Base-by-base conservation (phyloP, 768 basidiomycete genomes). In the Panus rudis region DNA sequence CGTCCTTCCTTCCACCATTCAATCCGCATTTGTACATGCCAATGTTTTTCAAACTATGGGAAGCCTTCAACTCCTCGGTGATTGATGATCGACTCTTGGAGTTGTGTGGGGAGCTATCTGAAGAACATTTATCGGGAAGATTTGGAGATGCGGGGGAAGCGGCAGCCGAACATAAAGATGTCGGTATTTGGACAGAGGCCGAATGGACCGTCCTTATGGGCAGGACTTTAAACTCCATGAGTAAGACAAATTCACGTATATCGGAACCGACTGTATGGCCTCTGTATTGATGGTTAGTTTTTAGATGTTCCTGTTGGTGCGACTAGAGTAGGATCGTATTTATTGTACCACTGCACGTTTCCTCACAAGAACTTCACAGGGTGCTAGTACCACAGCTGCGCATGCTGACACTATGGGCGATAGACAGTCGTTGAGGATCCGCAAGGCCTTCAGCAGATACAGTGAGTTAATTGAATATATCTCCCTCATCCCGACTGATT, bases 121-220 rank as follows among this genome's bases (percentile, higher is more conserved):
- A 85, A 58, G 81, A 85, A 54, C 81, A 88, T 54, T 70, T 82
- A 19, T 62, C 76, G 17, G 81, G 82, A 16, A 63, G 70, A 17
- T 57, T 59, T 28, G 75, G 77, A n/a, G 67, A 66, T 33, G 69
- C 64, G n/a, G 79, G 74, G 7, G 73, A 78, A 52, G 76, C 73
- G 39, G 71, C 73, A 28, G 73, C 79, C 6, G 63, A 66, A 43
- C 84, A 81, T 80, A 84, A 82, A 59, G 86, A 89, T 51, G 75
- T 97, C 26, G 93, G 93, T 11, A 92, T 98, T 42, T 92, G 91
- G 77, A 81, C 77, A 4, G 76, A 89, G 45, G 69, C 76, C 32
- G 81, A 97, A 61, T 97, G 91, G 81, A 78, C 79, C 43, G 68
- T 84, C 21, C 65, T 98, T 38, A 76, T 92, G 50, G 80, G 81